A percentile compares a stretch with the other conserved stretches of the same genome.
These are phyloP conservation scores for Akanthomyces dipterigenus DNA, from an alignment of 2,329 filamentous ascomycete genomes.

Conservation along the genomic window DNA sequence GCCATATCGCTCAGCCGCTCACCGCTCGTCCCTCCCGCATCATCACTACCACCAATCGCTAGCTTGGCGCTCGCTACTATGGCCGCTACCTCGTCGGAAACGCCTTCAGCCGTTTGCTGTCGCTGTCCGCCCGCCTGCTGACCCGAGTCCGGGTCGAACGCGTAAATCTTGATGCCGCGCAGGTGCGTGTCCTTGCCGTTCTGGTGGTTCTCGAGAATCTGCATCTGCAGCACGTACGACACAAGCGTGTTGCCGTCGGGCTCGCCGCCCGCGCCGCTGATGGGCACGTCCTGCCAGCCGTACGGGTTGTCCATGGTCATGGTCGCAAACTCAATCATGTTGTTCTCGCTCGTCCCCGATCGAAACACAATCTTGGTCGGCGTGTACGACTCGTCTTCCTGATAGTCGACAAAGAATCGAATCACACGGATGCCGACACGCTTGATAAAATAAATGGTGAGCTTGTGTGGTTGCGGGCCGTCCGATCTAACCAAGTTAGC, in stretches of 20 bases:
- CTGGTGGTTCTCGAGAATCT: slow-evolving; percentile 93
- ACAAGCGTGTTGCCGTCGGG: slow-evolving; percentile 68
- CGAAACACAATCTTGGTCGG: slow-evolving; percentile 86
- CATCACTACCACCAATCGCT: background rate
- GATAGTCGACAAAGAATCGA: slow-evolving; percentile 84
- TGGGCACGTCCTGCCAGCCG: slow-evolving; percentile 85
- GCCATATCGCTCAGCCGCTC: slow-evolving; percentile 23
- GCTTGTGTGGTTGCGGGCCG: slow-evolving; percentile 73
- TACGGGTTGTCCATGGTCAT: slow-evolving; percentile 72
- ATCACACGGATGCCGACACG: slow-evolving; percentile 71
- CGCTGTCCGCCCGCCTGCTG: slow-evolving; percentile 19
- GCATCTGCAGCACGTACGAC: slow-evolving; percentile 84
- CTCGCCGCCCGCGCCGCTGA: slow-evolving; percentile 47
- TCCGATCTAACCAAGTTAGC: slow-evolving; percentile 53
- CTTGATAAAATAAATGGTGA: slow-evolving; percentile 82
- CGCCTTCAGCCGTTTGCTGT: slow-evolving; percentile 22
- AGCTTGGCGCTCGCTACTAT: background rate
- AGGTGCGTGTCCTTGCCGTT: slow-evolving; percentile 99
- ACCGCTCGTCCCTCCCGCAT: background rate
- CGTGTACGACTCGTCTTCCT: slow-evolving; percentile 91
- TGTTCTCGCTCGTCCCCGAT: slow-evolving; percentile 85
- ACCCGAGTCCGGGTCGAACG: slow-evolving; percentile 44
- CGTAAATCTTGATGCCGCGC: slow-evolving; percentile 81
- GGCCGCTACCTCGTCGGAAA: slow-evolving; percentile 13
- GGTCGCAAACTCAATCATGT: slow-evolving; percentile 78